Evolutionary conservation across 2,329 filamentous ascomycete genomes (phyloP), one percentile per base, ranked within the genome.

Genomic region (Furcasterigmium sp.): DNA sequence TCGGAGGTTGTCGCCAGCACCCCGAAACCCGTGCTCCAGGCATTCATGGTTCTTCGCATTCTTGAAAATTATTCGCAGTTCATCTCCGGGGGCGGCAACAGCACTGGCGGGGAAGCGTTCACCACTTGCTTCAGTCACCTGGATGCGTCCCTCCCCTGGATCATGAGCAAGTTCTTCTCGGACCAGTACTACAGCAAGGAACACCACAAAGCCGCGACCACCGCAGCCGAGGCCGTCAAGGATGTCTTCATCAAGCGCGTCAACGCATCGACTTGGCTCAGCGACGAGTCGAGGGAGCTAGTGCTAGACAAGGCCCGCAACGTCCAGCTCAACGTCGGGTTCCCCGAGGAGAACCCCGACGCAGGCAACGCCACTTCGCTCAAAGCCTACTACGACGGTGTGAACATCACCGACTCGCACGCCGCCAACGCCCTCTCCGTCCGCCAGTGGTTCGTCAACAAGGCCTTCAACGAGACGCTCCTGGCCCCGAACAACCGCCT

Each of bases 401-500:
- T 84, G 19, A 63, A 73, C 3, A 64, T 85, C 3, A 72, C 66
- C 3, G 60, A 67, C 0, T 60, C 68, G 4, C 80, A 75, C 58
- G 85, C 85, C 51, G 60, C 69, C 35, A 87, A 86, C 51, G 63
- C 65, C 0, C 53, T 84, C 2, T 66, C 70, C 0, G 65, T 76
- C 39, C 67, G 64, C n/a, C n/a, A 35, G 10, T 35, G 32, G 32
- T 15, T 17, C 32, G 15, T 19, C 8, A 35, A 35, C 8, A 35
- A 35, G 15, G 63, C 63, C 15, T 75, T 78, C 40, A 65, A 65
- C 2, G 67, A 69, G 8, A 69, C 72, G 25, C 62, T 84, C 3
- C 75, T 74, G 4, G 76, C 78, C 55, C 80, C 81, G 1, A 75
- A 77, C 4, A 71, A 84, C 57, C 75, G 75, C 20, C 69, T 78